These are phyloP conservation scores for Periconia sp. DNA, from an alignment of 2,329 filamentous ascomycete genomes.

Conservation along the genomic window DNA sequence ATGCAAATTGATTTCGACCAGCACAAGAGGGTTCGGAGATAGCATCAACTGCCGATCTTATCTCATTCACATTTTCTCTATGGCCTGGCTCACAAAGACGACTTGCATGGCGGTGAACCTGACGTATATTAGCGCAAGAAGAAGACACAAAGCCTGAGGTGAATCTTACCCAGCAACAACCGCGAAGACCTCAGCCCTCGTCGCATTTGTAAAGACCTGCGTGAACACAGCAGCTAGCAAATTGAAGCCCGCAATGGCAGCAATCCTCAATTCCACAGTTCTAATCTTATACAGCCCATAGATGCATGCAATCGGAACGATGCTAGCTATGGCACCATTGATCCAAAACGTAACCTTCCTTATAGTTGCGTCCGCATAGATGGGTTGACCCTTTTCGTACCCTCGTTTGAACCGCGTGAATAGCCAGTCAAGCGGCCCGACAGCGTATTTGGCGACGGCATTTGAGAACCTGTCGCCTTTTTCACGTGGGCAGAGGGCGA, in stretches of 20 bases:
- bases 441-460: slow-evolving; percentile 6
- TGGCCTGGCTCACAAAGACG: slow-evolving; percentile 5
- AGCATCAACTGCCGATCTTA: no score
- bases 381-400: slow-evolving; percentile 2
- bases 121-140: background rate
- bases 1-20: no score
- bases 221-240: slow-evolving; percentile 21
- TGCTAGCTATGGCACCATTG: slow-evolving; percentile 19
- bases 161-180: slow-evolving; percentile 27
- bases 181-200: slow-evolving; percentile 25
- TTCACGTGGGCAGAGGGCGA: slow-evolving; percentile 6
- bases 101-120: slow-evolving; percentile 11
- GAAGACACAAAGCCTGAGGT: background rate
- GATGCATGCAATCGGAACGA: slow-evolving; percentile 25
- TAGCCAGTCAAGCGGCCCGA: slow-evolving; percentile 7
- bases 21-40: no score
- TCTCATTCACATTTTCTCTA: no score
- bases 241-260: slow-evolving; percentile 24
- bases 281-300: slow-evolving; percentile 13
- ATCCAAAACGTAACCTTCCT: slow-evolving; percentile 20
- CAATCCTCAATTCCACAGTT: slow-evolving; percentile 11
- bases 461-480: slow-evolving; percentile 12
- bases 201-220: slow-evolving; percentile 21
- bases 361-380: slow-evolving; percentile 15
- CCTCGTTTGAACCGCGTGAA: background rate